Percentiles rank a stretch among this genome's conserved stretches.
These are phyloP conservation scores for Aspergillus neotritici DNA, from an alignment of 2,329 filamentous ascomycete species.

Conservation along the genomic window DNA sequence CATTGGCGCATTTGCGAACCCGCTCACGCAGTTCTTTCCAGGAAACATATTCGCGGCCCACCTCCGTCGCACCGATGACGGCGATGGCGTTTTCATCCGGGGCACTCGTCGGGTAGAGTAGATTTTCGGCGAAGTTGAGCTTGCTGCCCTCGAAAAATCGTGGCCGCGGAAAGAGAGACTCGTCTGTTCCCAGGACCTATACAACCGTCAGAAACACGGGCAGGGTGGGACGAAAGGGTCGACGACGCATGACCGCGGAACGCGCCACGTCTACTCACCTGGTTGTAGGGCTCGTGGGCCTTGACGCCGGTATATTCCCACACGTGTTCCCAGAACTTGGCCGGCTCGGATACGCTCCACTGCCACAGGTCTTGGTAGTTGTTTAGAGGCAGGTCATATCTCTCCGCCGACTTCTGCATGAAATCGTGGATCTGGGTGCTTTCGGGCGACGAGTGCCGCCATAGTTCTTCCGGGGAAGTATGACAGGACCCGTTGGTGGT, in stretches of 20 bases:
- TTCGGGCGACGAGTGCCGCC: conserved; percentile 63
- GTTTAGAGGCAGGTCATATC: conserved; percentile 57
- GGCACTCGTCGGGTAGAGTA: conserved; percentile 67
- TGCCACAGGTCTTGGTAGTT: conserved; percentile 71
- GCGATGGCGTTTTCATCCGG: conserved; percentile 58
- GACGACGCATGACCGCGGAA: background rate
- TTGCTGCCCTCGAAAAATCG: conserved; percentile 73
- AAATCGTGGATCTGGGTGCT: conserved; percentile 69
- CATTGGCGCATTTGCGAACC: conserved; percentile 67
- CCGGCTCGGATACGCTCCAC: conserved; percentile 76
- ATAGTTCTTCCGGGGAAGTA: conserved; percentile 49
- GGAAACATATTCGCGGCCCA: conserved; percentile 57
- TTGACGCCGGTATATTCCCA: conserved; percentile 78
- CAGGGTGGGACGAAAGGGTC: background rate
- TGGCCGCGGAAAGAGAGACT: conserved; percentile 78
- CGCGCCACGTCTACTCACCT: conserved; percentile 22
- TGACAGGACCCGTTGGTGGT: conserved; percentile 8
- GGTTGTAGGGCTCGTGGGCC: conserved; percentile 54
- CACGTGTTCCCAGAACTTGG: conserved; percentile 75
- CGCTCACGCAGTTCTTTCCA: conserved; percentile 77
- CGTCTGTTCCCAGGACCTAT: conserved; percentile 62
- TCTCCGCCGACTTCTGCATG: conserved; percentile 61
- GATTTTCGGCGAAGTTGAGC: conserved; percentile 92
- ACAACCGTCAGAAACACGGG: conserved; percentile 5
- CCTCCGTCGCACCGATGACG: conserved; percentile 77